Evolutionary conservation across 805 yeast species (phyloP), one percentile per base, ranked within the genome.

Genomic region (Metschnikowia chrysomelidarum): DNA sequence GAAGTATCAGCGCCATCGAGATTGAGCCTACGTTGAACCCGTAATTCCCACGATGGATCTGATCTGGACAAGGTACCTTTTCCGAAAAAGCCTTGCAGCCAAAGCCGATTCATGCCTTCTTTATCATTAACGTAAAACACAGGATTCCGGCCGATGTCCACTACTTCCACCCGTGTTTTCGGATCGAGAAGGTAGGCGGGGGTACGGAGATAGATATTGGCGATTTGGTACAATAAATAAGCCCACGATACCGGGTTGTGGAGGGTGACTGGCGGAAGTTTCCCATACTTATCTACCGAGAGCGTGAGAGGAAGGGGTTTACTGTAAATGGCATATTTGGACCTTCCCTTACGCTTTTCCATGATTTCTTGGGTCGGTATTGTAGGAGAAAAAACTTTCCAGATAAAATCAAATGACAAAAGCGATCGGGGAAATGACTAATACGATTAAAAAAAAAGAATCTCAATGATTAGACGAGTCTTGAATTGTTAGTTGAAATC

Each of bases 1-100:
- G 16, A 6, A 14, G 14, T 20, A 10, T 10, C 31, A 13, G 40
- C 35, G 53, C 32, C 70, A 17, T 57, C 71, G 24, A 75, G 51
- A 10, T 73, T 71, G 14, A 36, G 40, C 32, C 40, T 36, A 30
- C 79, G 67, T 23, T 37, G 59, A 1, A 87, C 78, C 35, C 97
- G 69, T n/a, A 65, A 67, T 28, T 55, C 59, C 97, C 98, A 93
- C 0, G 96, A 77, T 0, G 98, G 96, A 54, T 93, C 97, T 38
- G 95, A 83, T 44, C 98, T 69, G 22, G 96, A 85, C 28, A 88
- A 63, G 2, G 76, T 75, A 2, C 98, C 98, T 53, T 91, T 93
- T 5, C 98, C 98, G 54, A 87, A 93, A 54, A 88, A 93, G 1
- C 98, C 98, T 47, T 73, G 73, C 12, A 68, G 60, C 98, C 98